A percentile compares a stretch with the other conserved stretches of the same genome.
Conservation (phyloP, 192 early-diverging fungal genomes). For the Backusella australiensis region DNA sequence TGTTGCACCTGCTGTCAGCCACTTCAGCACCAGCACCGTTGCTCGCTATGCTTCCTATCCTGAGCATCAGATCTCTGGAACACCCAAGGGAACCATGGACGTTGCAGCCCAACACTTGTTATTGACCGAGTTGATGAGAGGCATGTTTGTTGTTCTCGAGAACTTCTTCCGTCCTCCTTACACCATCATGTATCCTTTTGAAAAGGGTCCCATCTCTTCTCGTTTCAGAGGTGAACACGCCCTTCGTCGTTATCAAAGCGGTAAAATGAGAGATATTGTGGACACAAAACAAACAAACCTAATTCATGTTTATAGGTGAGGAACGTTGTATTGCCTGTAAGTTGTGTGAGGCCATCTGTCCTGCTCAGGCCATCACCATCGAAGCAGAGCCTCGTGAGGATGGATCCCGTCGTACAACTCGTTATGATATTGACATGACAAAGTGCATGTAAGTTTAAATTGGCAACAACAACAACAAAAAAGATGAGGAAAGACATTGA, state of each 20-base stretch:
- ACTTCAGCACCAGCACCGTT: slow-evolving; percentile 24
- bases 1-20: slow-evolving; percentile 22
- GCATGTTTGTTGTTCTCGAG: slow-evolving; percentile 90
- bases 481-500: background rate
- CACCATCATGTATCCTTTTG: slow-evolving; percentile 94
- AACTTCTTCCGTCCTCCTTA: slow-evolving; percentile 94
- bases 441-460: slow-evolving; percentile 69
- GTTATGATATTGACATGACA: slow-evolving; percentile 99
- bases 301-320: slow-evolving; percentile 60
- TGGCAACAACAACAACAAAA: background rate
- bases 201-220: slow-evolving; percentile 91
- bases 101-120: slow-evolving; percentile 75
- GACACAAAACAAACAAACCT: background rate
- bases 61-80: slow-evolving; percentile 26
- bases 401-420: slow-evolving; percentile 89
- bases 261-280: slow-evolving; percentile 38
- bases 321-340: slow-evolving; percentile 99
- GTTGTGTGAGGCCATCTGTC: slow-evolving; percentile 96
- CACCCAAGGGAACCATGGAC: slow-evolving; percentile 37
- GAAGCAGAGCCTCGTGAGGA: slow-evolving; percentile 96
- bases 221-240: slow-evolving; percentile 98
- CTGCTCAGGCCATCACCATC: slow-evolving; percentile 97
- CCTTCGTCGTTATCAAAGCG: slow-evolving; percentile 89
- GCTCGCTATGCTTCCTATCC: slow-evolving; percentile 17
- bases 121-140: slow-evolving; percentile 88